These are phyloP conservation scores for Poa pratensis DNA, from an alignment of 176 grass and related monocot genomes.

Conservation along the genomic window DNA sequence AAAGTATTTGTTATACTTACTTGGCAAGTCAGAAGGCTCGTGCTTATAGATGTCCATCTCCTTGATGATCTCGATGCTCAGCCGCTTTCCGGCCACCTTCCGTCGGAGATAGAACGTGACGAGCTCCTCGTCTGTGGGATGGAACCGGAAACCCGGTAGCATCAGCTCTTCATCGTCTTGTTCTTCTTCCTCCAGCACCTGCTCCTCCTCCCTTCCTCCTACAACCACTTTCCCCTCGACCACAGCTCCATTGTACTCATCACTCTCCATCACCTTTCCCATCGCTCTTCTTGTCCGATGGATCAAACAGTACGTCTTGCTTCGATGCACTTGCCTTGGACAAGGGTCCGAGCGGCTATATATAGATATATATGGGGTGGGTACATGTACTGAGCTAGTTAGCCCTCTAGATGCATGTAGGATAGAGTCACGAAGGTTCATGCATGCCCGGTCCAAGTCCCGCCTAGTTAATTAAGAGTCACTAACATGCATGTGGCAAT, in stretches of 20 bases:
- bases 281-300: neutral
- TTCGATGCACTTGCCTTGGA: neutral
- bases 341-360: neutral
- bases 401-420: neutral
- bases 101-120: constrained; percentile 77
- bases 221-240: neutral
- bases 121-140: constrained; percentile 91
- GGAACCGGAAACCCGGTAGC: constrained; percentile 83
- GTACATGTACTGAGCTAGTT: neutral
- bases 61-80: constrained; percentile 83
- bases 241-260: neutral
- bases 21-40: constrained; percentile 74
- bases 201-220: constrained; percentile 5
- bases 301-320: neutral
- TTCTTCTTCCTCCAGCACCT: constrained; percentile 9
- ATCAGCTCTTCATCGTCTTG: constrained; percentile 55
- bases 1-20: constrained; percentile 39
- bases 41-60: constrained; percentile 83
- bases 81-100: constrained; percentile 72
- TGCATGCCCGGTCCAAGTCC: constrained; percentile 38
- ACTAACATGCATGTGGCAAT: neutral
- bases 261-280: constrained; percentile 11
- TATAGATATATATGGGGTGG: constrained; percentile 33
- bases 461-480: constrained; percentile 22
- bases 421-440: constrained; percentile 29